A percentile compares a stretch with the other conserved stretches of the same genome.
Evolutionary conservation across 1,284 basidiomycete genomes (phyloP).

Genomic region (Golubevia sp.): DNA sequence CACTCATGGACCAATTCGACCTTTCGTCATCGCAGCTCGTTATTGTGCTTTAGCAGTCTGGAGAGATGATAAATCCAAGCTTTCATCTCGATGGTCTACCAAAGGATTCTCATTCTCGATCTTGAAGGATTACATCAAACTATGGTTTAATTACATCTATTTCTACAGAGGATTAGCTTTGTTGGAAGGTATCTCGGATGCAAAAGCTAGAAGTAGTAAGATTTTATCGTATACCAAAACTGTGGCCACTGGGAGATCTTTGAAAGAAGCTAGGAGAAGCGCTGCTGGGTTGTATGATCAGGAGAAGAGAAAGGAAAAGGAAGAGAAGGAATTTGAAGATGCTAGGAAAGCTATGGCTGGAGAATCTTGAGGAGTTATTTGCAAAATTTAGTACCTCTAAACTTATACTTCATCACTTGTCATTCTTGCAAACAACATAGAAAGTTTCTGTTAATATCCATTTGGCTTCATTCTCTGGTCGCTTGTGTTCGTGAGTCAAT

Average conservation of each 20-base stretch:
- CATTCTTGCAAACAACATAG: too few relatives aligned
- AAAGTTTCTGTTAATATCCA: too few relatives aligned
- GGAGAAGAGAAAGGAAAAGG: slow-evolving; percentile 18
- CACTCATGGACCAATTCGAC: slow-evolving; percentile 64
- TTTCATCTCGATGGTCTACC: slow-evolving; percentile 51
- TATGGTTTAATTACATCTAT: slow-evolving; percentile 42
- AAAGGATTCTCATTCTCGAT: slow-evolving; percentile 53
- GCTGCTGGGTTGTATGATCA: slow-evolving; percentile 35
- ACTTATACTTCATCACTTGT: too few relatives aligned
- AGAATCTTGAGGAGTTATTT: too few relatives aligned
- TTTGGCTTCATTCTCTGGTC: too few relatives aligned
- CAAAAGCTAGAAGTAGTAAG: slow-evolving; percentile 21
- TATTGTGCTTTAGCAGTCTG: slow-evolving; percentile 86
- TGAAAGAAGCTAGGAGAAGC: slow-evolving; percentile 26
- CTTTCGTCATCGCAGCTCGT: slow-evolving; percentile 85
- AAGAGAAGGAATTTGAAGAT: slow-evolving; percentile 23
- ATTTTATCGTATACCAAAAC: slow-evolving; percentile 10
- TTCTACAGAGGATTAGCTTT: slow-evolving; percentile 52
- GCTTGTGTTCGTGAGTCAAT: too few relatives aligned
- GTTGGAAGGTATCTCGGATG: slow-evolving; percentile 45
- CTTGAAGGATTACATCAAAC: slow-evolving; percentile 68
- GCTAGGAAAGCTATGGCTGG: too few relatives aligned
- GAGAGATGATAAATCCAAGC: slow-evolving; percentile 71
- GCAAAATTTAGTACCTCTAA: too few relatives aligned
- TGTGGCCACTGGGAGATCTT: slow-evolving; percentile 19